Base-by-base conservation (phyloP, 495 filamentous ascomycete genomes). In the Diplogelasinospora grovesii region DNA sequence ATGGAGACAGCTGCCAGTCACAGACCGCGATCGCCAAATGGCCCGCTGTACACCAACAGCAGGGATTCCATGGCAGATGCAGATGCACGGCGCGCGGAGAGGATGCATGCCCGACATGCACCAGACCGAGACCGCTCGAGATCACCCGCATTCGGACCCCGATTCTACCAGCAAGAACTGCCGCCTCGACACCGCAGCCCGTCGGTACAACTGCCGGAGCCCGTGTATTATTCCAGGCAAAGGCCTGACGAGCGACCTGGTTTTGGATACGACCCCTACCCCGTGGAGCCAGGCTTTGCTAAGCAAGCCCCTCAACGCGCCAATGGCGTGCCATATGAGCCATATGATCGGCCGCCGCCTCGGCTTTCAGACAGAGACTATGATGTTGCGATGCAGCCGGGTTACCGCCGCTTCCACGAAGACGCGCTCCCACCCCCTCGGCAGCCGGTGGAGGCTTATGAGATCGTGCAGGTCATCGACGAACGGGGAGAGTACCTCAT, bases 401-500 rank as follows among this genome's bases (percentile, higher is more conserved):
- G 60, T n/a, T 64, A 65, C 24, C 50, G 54, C 36, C 57, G 52
- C 8, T 49, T 53, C 27, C 59, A 54, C 31, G 48, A 56, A 10
- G 55, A 64, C 11, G 50, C 57, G 20, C 46, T 47, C 26, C 52
- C 48, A 18, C 50, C 37, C 4, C 46, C 53, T 32, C 53, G 54
- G 6, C 46, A 48, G 29, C 50, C 53, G 18, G 59, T 60, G 19
- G 56, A 63, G 23, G 50, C 59, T 4, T 69, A 59, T 21, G 69
- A 74, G 47, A 61, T 69, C 21, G 60, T 73, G 23, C 56, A 67
- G 22, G 65, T 68, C 5, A 56, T 60, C 8, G 68, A 73, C 44
- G 56, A 60, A 3, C 35, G 52, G n/a, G 66, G 63, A 21, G 60
- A 67, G 26, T 74, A 71, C 39, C 61, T 61, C 33, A 64, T 71